Evolutionary conservation across 495 filamentous ascomycete species (phyloP), one percentile per base, ranked within the genome.

Genomic region (Geoglossum glabrum): DNA sequence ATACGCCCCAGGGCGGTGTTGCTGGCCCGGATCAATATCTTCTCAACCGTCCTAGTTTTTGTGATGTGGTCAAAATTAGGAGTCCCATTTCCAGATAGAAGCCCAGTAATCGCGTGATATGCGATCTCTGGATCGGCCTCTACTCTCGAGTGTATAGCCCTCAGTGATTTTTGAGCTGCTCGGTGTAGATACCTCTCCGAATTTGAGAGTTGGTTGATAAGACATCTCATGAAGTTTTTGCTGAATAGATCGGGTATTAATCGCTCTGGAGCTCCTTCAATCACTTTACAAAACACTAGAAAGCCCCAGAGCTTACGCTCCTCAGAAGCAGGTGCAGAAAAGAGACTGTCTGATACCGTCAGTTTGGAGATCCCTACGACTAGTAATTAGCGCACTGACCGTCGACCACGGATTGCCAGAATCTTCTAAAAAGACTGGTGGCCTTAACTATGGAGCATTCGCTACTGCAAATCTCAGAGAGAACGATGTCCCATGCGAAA

Each of bases 301-400:
- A 98, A 89, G 3, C 93, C 92, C 71, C 84, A 86, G 64, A 85
- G 86, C 67, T 96, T 96, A 49, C 90, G 83, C 66, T 88, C 86
- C 25, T 85, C 79, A 0, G 90, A 95, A 11, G 89, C 80, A 19
- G 77, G 77, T 54, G 83, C 74, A 27, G 85, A 80, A 64, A 96
- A 95, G 8, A 96, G 72, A 30, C 82, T 80, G 64, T 89, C 87
- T 60, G 27, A 31, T 28, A 45, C 23, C 40, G 40, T 40, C 19
- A 25, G 13, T 15, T 43, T 23, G 40, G 4, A 10, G 3, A 45
- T 45, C n/a, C 40, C 40, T 9, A 17, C n/a, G n/a, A 4, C 40
- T 19, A 3, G 13, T 45, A 21, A 5, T 45, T 21, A 7, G 57
- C 55, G 40, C 54, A 77, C 84, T 76, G 66, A 86, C 83, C 79